Evolutionary conservation across 148 eudicot genomes (phyloP).

Genomic region (Pouteria glomerata): DNA sequence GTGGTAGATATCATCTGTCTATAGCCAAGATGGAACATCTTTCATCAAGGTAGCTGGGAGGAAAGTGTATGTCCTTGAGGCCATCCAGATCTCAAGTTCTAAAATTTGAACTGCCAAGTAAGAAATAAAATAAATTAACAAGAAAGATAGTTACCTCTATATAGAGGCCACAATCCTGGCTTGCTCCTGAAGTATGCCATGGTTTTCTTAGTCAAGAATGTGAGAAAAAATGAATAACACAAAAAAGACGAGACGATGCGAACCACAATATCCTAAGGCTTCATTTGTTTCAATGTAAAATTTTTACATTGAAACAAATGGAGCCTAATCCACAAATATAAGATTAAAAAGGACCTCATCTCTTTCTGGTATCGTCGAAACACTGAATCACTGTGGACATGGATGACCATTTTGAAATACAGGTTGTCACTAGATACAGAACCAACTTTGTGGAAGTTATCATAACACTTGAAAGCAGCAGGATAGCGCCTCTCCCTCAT

Average conservation of each 20-base stretch:
- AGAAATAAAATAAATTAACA: not conserved
- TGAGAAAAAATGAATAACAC: conserved; percentile 2
- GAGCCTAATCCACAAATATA: not conserved
- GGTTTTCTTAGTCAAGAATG: conserved; percentile 12
- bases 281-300: too few species aligned
- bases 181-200: conserved; percentile 51
- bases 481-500: conserved; percentile 74
- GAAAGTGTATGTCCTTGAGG: not conserved
- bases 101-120: not conserved
- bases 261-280: not conserved
- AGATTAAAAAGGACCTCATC: conserved; percentile 56
- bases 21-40: not conserved
- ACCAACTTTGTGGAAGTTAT: conserved; percentile 64
- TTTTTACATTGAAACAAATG: too few species aligned
- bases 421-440: conserved; percentile 51
- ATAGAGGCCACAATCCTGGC: conserved; percentile 87
- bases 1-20: not conserved
- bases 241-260: not conserved
- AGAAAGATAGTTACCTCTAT: conserved; percentile 59
- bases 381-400: conserved; percentile 74
- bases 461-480: conserved; percentile 79
- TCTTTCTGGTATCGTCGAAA: conserved; percentile 90
- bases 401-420: conserved; percentile 82
- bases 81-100: not conserved
- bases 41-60: not conserved